Conservation (phyloP, 2,329 filamentous ascomycete genomes). For the Botryosphaeria dothidea region DNA sequence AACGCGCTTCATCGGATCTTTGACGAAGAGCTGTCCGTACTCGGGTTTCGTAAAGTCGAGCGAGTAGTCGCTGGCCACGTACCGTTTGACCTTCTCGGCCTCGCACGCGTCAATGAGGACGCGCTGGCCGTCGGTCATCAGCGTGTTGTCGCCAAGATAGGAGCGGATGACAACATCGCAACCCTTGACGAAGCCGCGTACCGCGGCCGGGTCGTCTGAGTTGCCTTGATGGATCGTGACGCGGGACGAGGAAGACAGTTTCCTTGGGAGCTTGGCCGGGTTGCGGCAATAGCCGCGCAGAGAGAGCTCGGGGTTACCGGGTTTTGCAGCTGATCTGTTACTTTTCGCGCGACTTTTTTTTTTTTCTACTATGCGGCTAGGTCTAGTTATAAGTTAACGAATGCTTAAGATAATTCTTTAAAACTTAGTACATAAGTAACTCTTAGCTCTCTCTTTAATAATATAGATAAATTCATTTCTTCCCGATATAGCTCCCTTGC, state of each 20-base stretch:
- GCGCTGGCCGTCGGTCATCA: conserved; percentile 47
- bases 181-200: conserved; percentile 31
- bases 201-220: conserved; percentile 26
- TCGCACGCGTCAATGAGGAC: conserved; percentile 44
- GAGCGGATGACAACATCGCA: conserved; percentile 43
- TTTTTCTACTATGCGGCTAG: too few species aligned
- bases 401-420: too few species aligned
- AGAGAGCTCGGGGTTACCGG: too few species aligned
- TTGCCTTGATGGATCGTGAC: conserved; percentile 31
- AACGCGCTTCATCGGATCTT: conserved; percentile 45
- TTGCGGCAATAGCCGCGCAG: conserved; percentile 34
- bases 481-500: too few species aligned
- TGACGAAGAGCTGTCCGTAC: conserved; percentile 38
- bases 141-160: conserved; percentile 40
- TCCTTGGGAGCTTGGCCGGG: conserved; percentile 27
- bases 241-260: conserved; percentile 21
- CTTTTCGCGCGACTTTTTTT: too few species aligned
- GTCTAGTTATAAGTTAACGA: too few species aligned
- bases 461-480: too few species aligned
- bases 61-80: conserved; percentile 44
- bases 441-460: too few species aligned
- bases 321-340: too few species aligned
- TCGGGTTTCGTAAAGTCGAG: conserved; percentile 45
- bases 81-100: conserved; percentile 36
- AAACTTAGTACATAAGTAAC: too few species aligned